Conservation (phyloP, 2,329 filamentous ascomycete genomes). For the Neonectria punicea region DNA sequence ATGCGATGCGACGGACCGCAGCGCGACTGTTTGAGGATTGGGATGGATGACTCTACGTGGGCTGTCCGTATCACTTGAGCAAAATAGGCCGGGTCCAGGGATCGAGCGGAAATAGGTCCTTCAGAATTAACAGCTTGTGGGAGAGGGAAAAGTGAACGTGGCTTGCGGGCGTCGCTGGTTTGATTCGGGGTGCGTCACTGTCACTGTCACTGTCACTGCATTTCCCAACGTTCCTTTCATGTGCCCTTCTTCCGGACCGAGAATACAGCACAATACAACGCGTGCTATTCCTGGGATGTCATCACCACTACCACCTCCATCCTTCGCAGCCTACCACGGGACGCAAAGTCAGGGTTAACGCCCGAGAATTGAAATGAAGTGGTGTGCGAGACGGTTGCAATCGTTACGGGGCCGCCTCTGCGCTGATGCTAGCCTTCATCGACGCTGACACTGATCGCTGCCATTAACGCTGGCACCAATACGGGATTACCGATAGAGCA, state of each 20-base stretch:
- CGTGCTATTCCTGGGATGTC: neutral
- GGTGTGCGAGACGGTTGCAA: constrained; percentile 10
- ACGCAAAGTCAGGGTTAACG: neutral
- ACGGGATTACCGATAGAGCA: constrained; percentile 19
- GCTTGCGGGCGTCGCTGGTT: neutral
- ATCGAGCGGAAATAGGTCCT: neutral
- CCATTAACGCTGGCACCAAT: neutral
- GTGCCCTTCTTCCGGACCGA: neutral
- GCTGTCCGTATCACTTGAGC: too few species aligned
- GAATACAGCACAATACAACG: neutral
- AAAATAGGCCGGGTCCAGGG: neutral
- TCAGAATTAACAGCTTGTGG: neutral
- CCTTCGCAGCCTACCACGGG: neutral
- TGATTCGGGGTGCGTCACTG: neutral
- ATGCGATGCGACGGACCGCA: neutral
- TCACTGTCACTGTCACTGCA: neutral
- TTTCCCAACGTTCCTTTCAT: neutral
- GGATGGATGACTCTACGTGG: neutral
- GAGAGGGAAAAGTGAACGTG: neutral
- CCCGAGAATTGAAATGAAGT: constrained; percentile 17
- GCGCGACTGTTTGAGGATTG: constrained; percentile 1
- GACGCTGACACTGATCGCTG: neutral
- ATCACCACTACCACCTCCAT: neutral
- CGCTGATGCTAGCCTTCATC: constrained; percentile 5
- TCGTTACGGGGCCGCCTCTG: neutral